Base-by-base conservation (phyloP, 345 rosid genomes). In the Anastatica hierochuntica region DNA sequence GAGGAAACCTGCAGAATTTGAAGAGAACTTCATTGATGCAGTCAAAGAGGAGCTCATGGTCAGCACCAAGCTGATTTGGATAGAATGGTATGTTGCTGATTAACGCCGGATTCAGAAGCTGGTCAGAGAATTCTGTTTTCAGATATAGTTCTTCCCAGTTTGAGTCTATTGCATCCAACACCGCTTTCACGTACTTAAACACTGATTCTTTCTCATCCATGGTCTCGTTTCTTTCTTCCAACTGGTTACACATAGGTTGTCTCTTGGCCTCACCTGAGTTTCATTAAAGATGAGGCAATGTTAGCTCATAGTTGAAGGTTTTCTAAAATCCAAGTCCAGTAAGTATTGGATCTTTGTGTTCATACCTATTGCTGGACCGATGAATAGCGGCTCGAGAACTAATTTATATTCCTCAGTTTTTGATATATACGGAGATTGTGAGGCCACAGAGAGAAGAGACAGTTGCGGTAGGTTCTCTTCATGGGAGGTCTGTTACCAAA, bases 21-120 rank as follows among this genome's bases (percentile, higher is more conserved):
- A 74, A 42, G 55, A 92, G 81, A 71, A 74, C 82, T 66, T 88
- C 96, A 11, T 81, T 81, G 53, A 79, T 75, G 68, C 81, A 73
- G 58, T 87, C 90, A 26, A 92, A 83, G 62, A 87, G 79, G 45
- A 84, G 88, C 54, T 79, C 67, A 53, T 71, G 69, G 26, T 76
- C 85, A 44, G 10, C 40, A 59, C 83, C 75, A 34, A 77, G 68
- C 68, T 71, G 67, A 69, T 60, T 77, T 14, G 81, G 72, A 40
- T 45, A 73, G 79, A 80, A 79, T 41, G 79, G 76, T 49, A 76
- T 59, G 62, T 78, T 84, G 23, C 68, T 64, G 50, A 69, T 43
- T 67, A 83, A 42, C 2, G 80, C 74, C 17, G 74, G 80, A 31
- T 78, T 76, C 3, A 92, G 82, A 71, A 84, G 76, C 71, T 74